Conservation (phyloP, 139 green algal genomes). For the Nannochloris sp. region DNA sequence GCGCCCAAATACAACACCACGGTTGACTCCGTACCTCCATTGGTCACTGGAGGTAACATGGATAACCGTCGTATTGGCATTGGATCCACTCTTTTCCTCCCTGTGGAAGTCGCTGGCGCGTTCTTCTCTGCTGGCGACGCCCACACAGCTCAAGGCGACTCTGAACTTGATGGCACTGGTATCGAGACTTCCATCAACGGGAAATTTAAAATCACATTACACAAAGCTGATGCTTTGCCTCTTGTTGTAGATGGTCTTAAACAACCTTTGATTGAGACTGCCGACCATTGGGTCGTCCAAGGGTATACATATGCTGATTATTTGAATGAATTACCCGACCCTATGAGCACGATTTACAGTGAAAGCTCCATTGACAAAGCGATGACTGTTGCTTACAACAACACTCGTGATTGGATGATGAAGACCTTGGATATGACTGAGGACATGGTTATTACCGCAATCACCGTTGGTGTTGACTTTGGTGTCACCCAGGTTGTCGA, state of each 20-base stretch:
- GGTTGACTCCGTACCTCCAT: conserved; percentile 39
- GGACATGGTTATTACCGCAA: conserved; percentile 51
- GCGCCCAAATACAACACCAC: conserved; percentile 24
- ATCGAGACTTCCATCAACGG: conserved; percentile 62
- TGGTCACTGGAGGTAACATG: conserved; percentile 48
- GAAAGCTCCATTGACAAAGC: conserved; percentile 34
- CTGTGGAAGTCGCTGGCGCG: conserved; percentile 47
- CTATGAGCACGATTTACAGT: conserved; percentile 11
- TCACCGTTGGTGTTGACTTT: conserved; percentile 60
- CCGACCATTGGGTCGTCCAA: conserved; percentile 28
- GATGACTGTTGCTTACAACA: conserved; percentile 43
- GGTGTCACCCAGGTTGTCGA: conserved; percentile 53
- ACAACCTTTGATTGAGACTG: conserved; percentile 10
- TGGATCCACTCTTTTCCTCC: conserved; percentile 56
- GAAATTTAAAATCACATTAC: conserved; percentile 53
- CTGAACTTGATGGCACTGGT: conserved; percentile 53
- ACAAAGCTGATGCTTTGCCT: conserved; percentile 41
- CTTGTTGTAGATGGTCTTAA: conserved; percentile 9
- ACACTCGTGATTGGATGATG: conserved; percentile 61
- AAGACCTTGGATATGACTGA: conserved; percentile 37
- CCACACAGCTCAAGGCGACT: conserved; percentile 56
- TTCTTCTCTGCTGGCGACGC: conserved; percentile 58
- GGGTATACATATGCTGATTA: conserved; percentile 57
- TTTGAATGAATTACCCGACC: conserved; percentile 37
- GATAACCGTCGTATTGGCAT: conserved; percentile 51